Evolutionary conservation across 768 basidiomycete species (phyloP).

Genomic region (Suillus spraguei): DNA sequence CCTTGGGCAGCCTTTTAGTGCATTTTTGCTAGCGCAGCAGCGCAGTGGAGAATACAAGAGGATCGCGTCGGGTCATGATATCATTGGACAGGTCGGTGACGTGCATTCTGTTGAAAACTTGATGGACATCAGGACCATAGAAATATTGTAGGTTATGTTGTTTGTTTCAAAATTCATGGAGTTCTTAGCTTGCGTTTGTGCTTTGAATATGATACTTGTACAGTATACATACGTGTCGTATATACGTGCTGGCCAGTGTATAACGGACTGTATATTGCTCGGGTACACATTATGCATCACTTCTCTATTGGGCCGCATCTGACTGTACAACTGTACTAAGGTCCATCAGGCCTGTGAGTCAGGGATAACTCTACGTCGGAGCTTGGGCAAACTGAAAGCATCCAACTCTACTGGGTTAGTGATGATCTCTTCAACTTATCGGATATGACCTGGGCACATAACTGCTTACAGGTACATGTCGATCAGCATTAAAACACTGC

Average conservation of each 20-base stretch:
- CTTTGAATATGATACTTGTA: too few species aligned
- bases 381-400: too few species aligned
- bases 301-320: too few species aligned
- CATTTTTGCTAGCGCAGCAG: conserved; percentile 1
- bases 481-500: background rate
- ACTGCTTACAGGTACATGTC: background rate
- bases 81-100: background rate
- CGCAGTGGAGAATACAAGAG: background rate
- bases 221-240: background rate
- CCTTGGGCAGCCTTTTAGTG: background rate
- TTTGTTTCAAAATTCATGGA: background rate
- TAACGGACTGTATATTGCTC: too few species aligned
- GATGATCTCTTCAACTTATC: too few species aligned
- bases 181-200: too few species aligned
- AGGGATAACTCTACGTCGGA: too few species aligned
- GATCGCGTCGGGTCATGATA: background rate
- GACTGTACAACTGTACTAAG: too few species aligned
- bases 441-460: background rate
- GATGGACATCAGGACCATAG: background rate
- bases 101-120: background rate
- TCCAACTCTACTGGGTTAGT: too few species aligned
- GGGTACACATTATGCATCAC: too few species aligned
- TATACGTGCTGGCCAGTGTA: too few species aligned
- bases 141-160: background rate
- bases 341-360: too few species aligned